A percentile compares a stretch with the other conserved stretches of the same genome.
Evolutionary conservation across 2,329 filamentous ascomycete genomes (phyloP).

Genomic region (Penicillium sumatraense): DNA sequence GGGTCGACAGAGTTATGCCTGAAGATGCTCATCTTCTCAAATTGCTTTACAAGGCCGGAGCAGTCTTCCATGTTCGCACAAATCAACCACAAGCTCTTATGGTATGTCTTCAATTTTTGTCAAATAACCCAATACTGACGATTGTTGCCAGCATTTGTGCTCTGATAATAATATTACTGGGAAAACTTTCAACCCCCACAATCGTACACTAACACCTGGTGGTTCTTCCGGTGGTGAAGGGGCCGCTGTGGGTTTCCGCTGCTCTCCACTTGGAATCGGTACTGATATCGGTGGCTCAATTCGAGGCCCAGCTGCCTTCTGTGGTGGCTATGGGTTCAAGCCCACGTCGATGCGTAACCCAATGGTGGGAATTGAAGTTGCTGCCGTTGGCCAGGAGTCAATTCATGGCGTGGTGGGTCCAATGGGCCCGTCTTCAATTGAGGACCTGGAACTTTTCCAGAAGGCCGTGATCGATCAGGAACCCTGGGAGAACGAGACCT

Average conservation of each 20-base stretch:
- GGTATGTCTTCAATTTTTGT: constrained; percentile 24
- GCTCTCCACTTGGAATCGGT: constrained; percentile 49
- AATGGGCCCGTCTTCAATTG: constrained; percentile 30
- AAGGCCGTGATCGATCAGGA: constrained; percentile 43
- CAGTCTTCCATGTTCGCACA: constrained; percentile 50
- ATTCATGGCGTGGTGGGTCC: constrained; percentile 42
- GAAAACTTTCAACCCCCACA: constrained; percentile 46
- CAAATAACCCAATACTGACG: too few species aligned
- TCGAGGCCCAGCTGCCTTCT: constrained; percentile 50
- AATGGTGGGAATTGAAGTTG: constrained; percentile 31
- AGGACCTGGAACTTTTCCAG: constrained; percentile 45
- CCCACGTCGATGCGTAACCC: constrained; percentile 45
- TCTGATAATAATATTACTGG: constrained; percentile 49
- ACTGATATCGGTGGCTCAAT: constrained; percentile 56
- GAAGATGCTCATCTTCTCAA: constrained; percentile 41
- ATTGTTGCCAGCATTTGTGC: constrained; percentile 35
- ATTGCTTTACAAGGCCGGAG: constrained; percentile 42
- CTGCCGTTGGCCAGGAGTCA: constrained; percentile 40
- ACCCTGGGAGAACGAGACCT: constrained; percentile 50
- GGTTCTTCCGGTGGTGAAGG: constrained; percentile 53
- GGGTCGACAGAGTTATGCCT: constrained; percentile 40
- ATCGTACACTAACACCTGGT: constrained; percentile 45
- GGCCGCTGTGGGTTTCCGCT: constrained; percentile 47
- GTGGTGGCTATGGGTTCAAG: constrained; percentile 50
- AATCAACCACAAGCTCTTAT: constrained; percentile 49